Evolutionary conservation across 257 asterid species (phyloP).

Genomic region (Catharanthus roseus): DNA sequence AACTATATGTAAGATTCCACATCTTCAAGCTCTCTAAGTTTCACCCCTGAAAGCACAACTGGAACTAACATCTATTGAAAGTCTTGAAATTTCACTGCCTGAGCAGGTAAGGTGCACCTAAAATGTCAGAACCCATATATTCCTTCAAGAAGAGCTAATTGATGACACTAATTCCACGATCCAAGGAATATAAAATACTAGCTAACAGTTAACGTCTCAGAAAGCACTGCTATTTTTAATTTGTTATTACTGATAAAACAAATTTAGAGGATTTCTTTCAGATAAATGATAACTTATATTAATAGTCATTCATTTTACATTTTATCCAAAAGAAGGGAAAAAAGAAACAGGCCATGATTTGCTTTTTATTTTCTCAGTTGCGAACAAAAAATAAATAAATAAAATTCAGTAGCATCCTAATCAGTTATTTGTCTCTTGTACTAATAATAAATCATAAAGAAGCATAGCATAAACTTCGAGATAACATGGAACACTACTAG

Average conservation of each 20-base stretch:
- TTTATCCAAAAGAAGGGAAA: too few relatives aligned
- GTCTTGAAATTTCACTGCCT: too few relatives aligned
- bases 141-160: not conserved
- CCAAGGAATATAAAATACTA: not conserved
- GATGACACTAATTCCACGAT: not conserved
- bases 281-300: not conserved
- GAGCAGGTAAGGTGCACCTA: not conserved
- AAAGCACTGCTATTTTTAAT: not conserved
- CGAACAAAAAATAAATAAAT: too few relatives aligned
- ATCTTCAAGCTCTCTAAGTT: not conserved
- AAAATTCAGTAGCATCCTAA: not conserved
- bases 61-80: not conserved
- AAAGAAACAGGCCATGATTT: too few relatives aligned
- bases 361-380: not conserved
- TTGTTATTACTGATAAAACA: not conserved
- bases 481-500: too few relatives aligned
- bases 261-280: not conserved
- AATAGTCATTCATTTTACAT: not conserved
- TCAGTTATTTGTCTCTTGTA: not conserved
- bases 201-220: not conserved
- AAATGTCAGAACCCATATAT: not conserved
- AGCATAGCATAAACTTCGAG: not conserved
- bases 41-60: not conserved
- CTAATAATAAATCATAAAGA: not conserved
- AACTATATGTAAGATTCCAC: not conserved